A percentile compares a stretch with the other conserved stretches of the same genome.
Conservation (phyloP, 1,284 basidiomycete species). For the Bjerkandera adusta region DNA sequence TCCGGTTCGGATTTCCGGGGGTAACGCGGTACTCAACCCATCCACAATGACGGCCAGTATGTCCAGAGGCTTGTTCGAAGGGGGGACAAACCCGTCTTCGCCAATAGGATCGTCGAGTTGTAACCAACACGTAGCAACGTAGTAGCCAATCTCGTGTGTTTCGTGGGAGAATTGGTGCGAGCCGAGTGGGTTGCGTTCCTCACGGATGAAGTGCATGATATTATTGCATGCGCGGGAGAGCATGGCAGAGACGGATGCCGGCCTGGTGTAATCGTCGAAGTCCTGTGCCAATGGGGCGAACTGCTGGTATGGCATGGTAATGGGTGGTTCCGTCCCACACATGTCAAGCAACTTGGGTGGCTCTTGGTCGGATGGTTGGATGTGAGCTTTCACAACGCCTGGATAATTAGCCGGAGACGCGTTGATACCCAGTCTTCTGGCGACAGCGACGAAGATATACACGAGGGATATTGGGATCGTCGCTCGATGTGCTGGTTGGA, state of each 20-base stretch:
- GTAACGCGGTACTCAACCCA: constrained; percentile 6
- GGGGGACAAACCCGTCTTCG: constrained; percentile 8
- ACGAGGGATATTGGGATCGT: constrained; percentile 62
- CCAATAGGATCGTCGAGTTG: too few relatives aligned
- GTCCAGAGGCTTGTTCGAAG: constrained; percentile 15
- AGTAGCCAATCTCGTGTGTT: constrained; percentile 13
- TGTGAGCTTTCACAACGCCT: constrained; percentile 46
- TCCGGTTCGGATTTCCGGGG: background rate
- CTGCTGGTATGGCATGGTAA: constrained; percentile 15
- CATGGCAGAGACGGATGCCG: constrained; percentile 13
- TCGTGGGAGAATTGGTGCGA: constrained; percentile 6
- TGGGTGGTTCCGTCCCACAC: constrained; percentile 32
- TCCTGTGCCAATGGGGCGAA: background rate
- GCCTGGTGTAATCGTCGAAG: constrained; percentile 4
- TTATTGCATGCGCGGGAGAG: constrained; percentile 18
- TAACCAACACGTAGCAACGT: constrained; percentile 12
- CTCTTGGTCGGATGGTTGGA: constrained; percentile 33
- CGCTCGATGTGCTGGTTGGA: constrained; percentile 40
- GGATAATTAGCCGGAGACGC: constrained; percentile 59
- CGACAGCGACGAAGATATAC: constrained; percentile 56
- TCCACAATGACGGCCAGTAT: constrained; percentile 15
- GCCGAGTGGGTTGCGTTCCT: constrained; percentile 3
- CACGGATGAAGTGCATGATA: constrained; percentile 15
- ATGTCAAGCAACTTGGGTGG: constrained; percentile 24
- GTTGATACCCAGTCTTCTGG: constrained; percentile 45